Percentiles rank a stretch among this genome's conserved stretches.
Conservation (phyloP, 345 rosid genomes). For the Eucalyptus urophylla region DNA sequence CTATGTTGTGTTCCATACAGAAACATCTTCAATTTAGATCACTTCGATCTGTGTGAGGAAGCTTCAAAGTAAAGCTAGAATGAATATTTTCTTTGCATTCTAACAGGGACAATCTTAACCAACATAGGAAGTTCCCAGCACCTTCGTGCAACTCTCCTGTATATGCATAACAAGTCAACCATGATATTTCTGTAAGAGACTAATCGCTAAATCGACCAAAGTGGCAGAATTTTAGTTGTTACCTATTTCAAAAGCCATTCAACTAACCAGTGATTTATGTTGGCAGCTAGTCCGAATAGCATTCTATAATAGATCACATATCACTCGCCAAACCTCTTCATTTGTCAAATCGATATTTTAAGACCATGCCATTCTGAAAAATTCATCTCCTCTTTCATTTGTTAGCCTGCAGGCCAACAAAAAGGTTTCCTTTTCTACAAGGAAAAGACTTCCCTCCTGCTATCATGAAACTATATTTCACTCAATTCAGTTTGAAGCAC, state of each 20-base stretch:
- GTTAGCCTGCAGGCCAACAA: background rate
- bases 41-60: background rate
- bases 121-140: background rate
- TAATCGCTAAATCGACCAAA: background rate
- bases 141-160: background rate
- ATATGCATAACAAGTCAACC: background rate
- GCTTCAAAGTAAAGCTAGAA: background rate
- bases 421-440: background rate
- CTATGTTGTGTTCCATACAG: background rate
- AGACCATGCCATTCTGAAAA: background rate
- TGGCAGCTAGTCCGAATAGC: background rate
- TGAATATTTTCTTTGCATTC: background rate
- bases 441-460: background rate
- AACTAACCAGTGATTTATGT: background rate
- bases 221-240: background rate
- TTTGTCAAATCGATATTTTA: background rate
- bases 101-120: background rate
- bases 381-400: background rate
- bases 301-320: background rate
- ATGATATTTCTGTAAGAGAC: background rate
- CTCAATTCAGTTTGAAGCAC: background rate
- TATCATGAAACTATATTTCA: background rate
- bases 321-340: background rate
- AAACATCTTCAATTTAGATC: background rate
- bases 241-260: background rate